These are phyloP conservation scores for Pisolithus orientalis DNA, from an alignment of 768 basidiomycete species.

Conservation along the genomic window DNA sequence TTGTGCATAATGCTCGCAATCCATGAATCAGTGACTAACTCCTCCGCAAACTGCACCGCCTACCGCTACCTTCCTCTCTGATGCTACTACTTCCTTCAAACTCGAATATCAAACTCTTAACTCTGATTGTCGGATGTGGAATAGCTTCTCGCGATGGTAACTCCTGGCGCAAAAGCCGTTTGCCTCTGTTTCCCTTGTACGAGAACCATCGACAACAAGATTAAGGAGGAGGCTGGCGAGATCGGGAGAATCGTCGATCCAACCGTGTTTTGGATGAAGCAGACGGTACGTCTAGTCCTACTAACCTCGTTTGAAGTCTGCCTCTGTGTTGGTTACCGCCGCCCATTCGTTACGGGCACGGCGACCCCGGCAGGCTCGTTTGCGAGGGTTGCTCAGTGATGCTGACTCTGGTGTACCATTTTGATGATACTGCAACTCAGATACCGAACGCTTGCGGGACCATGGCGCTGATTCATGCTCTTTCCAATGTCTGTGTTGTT, in stretches of 20 bases:
- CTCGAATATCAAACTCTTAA: not conserved
- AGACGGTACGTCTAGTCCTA: slow-evolving; percentile 51
- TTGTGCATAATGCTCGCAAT: not conserved
- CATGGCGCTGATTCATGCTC: slow-evolving; percentile 76
- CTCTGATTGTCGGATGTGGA: not conserved
- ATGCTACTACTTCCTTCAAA: not conserved
- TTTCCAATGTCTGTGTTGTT: slow-evolving; percentile 61
- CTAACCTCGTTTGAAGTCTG: not conserved
- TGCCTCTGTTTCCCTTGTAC: slow-evolving; percentile 78
- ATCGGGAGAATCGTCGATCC: slow-evolving; percentile 49
- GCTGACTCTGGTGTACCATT: not conserved
- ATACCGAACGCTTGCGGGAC: slow-evolving; percentile 86
- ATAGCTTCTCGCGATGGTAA: slow-evolving; percentile 65
- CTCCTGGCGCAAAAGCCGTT: slow-evolving; percentile 75
- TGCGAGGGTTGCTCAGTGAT: too few species aligned
- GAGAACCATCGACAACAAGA: slow-evolving; percentile 41
- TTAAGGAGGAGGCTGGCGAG: slow-evolving; percentile 53
- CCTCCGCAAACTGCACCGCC: not conserved
- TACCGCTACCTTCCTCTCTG: not conserved
- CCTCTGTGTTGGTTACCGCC: not conserved
- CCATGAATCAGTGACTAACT: not conserved
- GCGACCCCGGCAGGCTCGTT: too few species aligned
- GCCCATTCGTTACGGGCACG: too few species aligned
- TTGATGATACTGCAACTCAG: slow-evolving; percentile 27
- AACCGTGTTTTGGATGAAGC: slow-evolving; percentile 82